Evolutionary conservation across 2,329 filamentous ascomycete genomes (phyloP), one percentile per base, ranked within the genome.

Genomic region (Alternaria sp.): DNA sequence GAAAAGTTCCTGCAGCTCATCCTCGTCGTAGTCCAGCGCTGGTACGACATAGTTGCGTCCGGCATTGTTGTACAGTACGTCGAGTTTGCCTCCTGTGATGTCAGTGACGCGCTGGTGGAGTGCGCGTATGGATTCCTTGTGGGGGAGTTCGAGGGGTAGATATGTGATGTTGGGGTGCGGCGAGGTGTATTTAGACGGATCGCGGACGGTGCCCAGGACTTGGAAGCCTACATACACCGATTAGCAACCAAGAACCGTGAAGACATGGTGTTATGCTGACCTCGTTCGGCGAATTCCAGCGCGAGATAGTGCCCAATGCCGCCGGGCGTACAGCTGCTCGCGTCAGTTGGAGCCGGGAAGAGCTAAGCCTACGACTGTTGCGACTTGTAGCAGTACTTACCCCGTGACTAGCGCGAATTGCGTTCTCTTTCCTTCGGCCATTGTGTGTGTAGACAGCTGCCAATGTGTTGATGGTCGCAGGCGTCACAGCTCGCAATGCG

Each of bases 251-350:
- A 23, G 43, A 6, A 26, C 10, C 6, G 19, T 25, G 9, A 15
- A 25, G 11, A 10, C 43, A 19, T 17, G 36, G 21, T 40, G 4
- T n/a, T 6, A n/a, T 19, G 28, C 17, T 36, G 25, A 77, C 81
- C 81, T 69, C 80, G 75, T 28, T 74, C 77, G 59, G 87, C 82
- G 71, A 89, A 89, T 69, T 88, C 86, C 17, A 82, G 81, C 1
- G 87, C 86, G 13, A 90, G 81, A 15, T 84, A 83, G 70, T 89
- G 83, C 26, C 88, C 88, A 65, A 89, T 88, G 50, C 86, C 86
- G 43, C 86, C 86, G 7, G 86, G 83, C 2, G 82, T 84, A 72
- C 85, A 84, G 46, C 83, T 83, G 49, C 25, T 63, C 28, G 26
- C 36, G 64, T 76, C 43, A 73, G 69, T 59, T 28, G 7, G 13